Percentiles rank a stretch among this genome's conserved stretches.
Evolutionary conservation across 108 stramenopile species (phyloP).

Genomic region (Aurantiochytrium sp.): DNA sequence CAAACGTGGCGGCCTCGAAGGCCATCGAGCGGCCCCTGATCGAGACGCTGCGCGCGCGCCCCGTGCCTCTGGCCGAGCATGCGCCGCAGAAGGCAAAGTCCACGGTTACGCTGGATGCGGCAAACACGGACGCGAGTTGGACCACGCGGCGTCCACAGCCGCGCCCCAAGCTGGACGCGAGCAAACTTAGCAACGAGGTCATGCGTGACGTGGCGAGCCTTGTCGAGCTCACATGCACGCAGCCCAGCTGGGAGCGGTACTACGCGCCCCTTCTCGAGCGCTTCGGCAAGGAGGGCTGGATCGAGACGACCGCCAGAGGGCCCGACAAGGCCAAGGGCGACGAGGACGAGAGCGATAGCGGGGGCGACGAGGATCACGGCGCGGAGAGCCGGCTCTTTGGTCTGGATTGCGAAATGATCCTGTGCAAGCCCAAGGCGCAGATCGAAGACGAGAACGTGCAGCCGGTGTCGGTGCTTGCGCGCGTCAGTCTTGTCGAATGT

Average conservation of each 20-base stretch:
- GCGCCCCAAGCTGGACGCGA: not conserved
- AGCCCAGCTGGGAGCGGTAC: not conserved
- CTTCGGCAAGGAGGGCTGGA: not conserved
- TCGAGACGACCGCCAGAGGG: not conserved
- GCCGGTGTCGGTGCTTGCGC: not conserved
- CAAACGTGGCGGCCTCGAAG: no score
- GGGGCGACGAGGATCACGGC: not conserved
- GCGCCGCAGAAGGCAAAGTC: not conserved
- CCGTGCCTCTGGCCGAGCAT: not conserved
- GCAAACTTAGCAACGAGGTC: not conserved
- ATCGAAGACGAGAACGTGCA: not conserved
- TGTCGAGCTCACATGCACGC: not conserved
- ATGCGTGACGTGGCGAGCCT: not conserved
- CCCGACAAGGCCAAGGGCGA: not conserved
- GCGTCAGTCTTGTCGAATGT: not conserved
- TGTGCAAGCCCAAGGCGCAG: not conserved
- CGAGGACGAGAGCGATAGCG: not conserved
- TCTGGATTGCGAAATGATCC: conserved; percentile 26
- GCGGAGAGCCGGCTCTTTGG: not conserved
- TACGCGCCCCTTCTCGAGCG: not conserved
- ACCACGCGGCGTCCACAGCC: not conserved
- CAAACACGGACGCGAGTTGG: not conserved
- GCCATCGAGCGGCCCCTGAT: no score
- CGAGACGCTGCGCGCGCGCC: not conserved
- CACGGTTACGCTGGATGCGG: not conserved